Conservation (phyloP, 1,284 basidiomycete species). For the Leccinum pachyderme region DNA sequence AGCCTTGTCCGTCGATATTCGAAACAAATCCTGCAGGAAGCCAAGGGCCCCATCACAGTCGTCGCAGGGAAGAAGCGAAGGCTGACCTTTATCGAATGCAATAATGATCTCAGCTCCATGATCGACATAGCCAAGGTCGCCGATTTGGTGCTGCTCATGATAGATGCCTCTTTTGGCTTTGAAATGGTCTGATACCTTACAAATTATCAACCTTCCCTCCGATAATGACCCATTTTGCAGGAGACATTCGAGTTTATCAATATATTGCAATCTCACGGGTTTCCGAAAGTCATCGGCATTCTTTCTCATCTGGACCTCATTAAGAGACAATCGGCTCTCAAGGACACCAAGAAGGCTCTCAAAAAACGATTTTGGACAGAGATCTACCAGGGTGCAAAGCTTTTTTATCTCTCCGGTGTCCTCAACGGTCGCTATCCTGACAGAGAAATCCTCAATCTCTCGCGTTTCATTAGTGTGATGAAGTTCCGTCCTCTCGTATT, state of each 20-base stretch:
- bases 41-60: conserved; percentile 95
- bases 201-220: neutral
- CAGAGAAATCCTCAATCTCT: conserved; percentile 93
- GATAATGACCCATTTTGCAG: conserved; percentile 40
- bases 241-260: conserved; percentile 99
- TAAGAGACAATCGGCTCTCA: conserved; percentile 87
- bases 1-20: conserved; percentile 91
- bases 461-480: conserved; percentile 96
- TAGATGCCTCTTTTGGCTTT: conserved; percentile 97
- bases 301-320: conserved; percentile 97
- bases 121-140: conserved; percentile 97
- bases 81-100: conserved; percentile 96
- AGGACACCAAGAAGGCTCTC: conserved; percentile 90
- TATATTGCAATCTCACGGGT: conserved; percentile 94
- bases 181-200: conserved; percentile 77
- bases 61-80: conserved; percentile 90
- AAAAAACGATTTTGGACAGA: conserved; percentile 99
- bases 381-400: conserved; percentile 97
- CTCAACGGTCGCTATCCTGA: conserved; percentile 99
- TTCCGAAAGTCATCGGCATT: conserved; percentile 97
- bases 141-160: conserved; percentile 94
- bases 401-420: conserved; percentile 97
- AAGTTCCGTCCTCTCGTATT: conserved; percentile 98
- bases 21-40: conserved; percentile 90
- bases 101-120: conserved; percentile 98